Percentiles rank a stretch among this genome's conserved stretches.
Conservation (phyloP, 2,329 filamentous ascomycete species). For the Orbilia javanica region DNA sequence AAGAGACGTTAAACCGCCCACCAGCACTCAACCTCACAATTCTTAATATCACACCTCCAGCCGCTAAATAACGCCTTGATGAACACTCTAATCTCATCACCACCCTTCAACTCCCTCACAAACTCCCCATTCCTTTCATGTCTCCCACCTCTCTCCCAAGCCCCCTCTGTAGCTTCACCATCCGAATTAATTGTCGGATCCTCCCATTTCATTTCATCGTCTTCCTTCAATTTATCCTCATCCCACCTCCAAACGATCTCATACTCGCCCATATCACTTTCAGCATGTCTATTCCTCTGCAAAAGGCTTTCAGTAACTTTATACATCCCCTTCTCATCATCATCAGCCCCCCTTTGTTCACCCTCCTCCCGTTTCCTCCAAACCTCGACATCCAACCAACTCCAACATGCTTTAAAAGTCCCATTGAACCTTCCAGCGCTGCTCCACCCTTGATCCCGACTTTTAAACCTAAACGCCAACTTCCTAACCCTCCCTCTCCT, state of each 20-base stretch:
- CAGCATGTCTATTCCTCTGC: slow-evolving; percentile 42
- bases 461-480: slow-evolving; percentile 36
- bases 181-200: background rate
- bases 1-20: slow-evolving; percentile 53
- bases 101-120: slow-evolving; percentile 38
- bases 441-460: slow-evolving; percentile 54
- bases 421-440: slow-evolving; percentile 1
- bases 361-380: slow-evolving; percentile 6
- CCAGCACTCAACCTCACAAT: slow-evolving; percentile 58
- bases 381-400: slow-evolving; percentile 52
- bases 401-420: slow-evolving; percentile 22
- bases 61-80: slow-evolving; percentile 57
- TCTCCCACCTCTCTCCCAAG: slow-evolving; percentile 41
- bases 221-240: slow-evolving; percentile 27
- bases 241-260: slow-evolving; percentile 45
- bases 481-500: slow-evolving; percentile 35
- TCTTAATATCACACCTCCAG: slow-evolving; percentile 58
- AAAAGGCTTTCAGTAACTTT: slow-evolving; percentile 12
- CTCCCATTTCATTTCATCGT: slow-evolving; percentile 37
- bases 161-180: background rate
- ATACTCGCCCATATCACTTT: background rate
- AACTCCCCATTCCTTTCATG: slow-evolving; percentile 42
- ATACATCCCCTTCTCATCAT: slow-evolving; percentile 26
- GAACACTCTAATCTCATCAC: slow-evolving; percentile 53
- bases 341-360: background rate